Evolutionary conservation across 2,329 filamentous ascomycete genomes (phyloP), one percentile per base, ranked within the genome.

Genomic region (Fusarium albosuccineum): DNA sequence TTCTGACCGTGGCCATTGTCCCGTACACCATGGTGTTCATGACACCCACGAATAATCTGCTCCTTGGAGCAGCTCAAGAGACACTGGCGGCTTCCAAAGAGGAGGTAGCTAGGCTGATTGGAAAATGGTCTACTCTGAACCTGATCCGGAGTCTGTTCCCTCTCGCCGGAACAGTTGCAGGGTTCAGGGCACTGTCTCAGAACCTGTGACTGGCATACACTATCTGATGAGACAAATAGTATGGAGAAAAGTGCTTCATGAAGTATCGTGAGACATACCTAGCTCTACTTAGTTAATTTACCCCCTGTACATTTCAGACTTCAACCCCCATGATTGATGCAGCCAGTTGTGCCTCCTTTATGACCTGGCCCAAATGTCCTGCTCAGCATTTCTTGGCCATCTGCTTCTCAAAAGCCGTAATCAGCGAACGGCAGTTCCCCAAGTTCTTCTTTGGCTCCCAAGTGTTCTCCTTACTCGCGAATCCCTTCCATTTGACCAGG

Each of bases 401-500:
- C 14, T 46, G 34, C 16, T 62, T 69, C 61, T 84, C 79, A 58
- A 79, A 85, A 3, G 70, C 74, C 9, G 70, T 68, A 33, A 86
- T 66, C 1, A 81, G 64, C 2, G 68, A 66, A 9, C 63, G 57
- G 56, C 83, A 84, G 3, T 82, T 77, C 0, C 50, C 54, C 16
- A 87, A 68, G 57, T 86, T 82, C 16, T 58, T 70, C 69, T 77
- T 81, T 2, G 83, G 83, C 75, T 87, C 86, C 86, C 86, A 88
- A 0, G 85, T 87, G 60, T 82, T 86, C 1, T 83, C 71, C 16
- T 76, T 73, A 1, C 68, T 63, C 0, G 77, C 51, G 55, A 79
- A 87, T 0, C 82, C 83, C 66, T 82, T 80, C 86, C 86, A 88
- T 72, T 87, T 86, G 54, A 89, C 80, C 4, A 77, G 63, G 70